These are phyloP conservation scores for Hyaloperonospora arabidopsidis DNA, from an alignment of 352 stramenopile species.

Conservation along the genomic window DNA sequence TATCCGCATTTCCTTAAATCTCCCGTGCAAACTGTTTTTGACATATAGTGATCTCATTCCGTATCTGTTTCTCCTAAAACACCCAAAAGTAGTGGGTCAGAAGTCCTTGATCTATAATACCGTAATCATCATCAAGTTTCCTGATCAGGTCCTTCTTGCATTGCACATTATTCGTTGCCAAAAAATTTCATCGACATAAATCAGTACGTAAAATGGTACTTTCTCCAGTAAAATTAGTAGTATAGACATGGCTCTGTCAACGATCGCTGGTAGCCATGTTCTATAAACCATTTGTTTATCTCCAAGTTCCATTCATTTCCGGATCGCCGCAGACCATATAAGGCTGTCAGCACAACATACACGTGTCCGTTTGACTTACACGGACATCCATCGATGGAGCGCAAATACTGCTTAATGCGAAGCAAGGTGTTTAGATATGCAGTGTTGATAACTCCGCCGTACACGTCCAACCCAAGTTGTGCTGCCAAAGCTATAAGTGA, in stretches of 20 bases:
- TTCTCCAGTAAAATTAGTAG: background rate
- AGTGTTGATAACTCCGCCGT: background rate
- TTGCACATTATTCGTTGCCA: background rate
- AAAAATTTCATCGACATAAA: background rate
- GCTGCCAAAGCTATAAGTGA: background rate
- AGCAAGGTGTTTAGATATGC: conserved; percentile 2
- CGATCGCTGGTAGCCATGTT: background rate
- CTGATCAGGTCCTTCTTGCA: background rate
- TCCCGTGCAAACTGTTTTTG: background rate
- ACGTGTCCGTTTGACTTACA: background rate
- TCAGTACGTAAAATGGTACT: background rate
- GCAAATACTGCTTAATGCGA: conserved; percentile 6
- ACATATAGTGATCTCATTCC: too few species aligned
- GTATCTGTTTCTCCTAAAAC: background rate
- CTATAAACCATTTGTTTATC: background rate
- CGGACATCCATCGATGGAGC: conserved; percentile 1
- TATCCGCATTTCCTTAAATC: background rate
- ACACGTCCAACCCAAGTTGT: background rate
- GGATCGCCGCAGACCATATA: conserved; percentile 9
- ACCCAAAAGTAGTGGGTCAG: background rate
- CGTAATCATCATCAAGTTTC: background rate
- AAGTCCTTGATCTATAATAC: background rate
- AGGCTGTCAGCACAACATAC: background rate
- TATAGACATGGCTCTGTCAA: conserved; percentile 9
- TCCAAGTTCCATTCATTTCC: conserved; percentile 5